A percentile compares a stretch with the other conserved stretches of the same genome.
These are phyloP conservation scores for Fusarium sp. DNA, from an alignment of 2,329 filamentous ascomycete species.

Conservation along the genomic window DNA sequence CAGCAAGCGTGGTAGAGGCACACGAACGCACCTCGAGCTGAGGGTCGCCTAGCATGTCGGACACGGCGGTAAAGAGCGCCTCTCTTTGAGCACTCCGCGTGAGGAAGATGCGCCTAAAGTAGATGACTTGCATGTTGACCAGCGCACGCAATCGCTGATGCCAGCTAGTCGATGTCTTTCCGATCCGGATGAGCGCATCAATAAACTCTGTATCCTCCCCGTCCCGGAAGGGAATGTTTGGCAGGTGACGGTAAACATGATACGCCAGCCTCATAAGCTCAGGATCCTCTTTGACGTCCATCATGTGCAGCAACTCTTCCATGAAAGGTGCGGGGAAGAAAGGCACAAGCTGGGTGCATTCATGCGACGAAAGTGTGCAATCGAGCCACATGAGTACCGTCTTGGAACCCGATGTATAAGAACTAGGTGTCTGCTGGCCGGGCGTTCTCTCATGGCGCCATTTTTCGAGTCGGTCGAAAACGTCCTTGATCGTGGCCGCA, in stretches of 20 bases:
- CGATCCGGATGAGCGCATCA: slow-evolving; percentile 85
- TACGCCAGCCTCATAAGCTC: slow-evolving; percentile 95
- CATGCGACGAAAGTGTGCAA: slow-evolving; percentile 87
- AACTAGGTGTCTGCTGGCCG: slow-evolving; percentile 91
- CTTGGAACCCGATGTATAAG: slow-evolving; percentile 96
- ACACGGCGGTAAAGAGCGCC: slow-evolving; percentile 89
- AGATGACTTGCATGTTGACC: slow-evolving; percentile 98
- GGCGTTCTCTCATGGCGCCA: slow-evolving; percentile 88
- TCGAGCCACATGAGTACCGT: slow-evolving; percentile 97
- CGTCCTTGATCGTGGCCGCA: slow-evolving; percentile 72
- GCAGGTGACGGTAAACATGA: slow-evolving; percentile 94
- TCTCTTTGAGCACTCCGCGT: slow-evolving; percentile 79
- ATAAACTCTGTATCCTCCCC: slow-evolving; percentile 90
- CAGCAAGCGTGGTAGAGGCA: slow-evolving; percentile 90
- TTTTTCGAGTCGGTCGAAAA: slow-evolving; percentile 82
- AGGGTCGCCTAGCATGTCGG: slow-evolving; percentile 89
- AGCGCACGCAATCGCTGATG: slow-evolving; percentile 94
- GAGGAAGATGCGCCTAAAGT: slow-evolving; percentile 95
- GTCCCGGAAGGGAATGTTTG: slow-evolving; percentile 90
- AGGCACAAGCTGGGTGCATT: slow-evolving; percentile 88
- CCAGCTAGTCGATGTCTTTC: slow-evolving; percentile 86
- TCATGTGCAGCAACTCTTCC: slow-evolving; percentile 96
- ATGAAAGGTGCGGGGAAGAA: slow-evolving; percentile 94
- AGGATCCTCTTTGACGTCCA: slow-evolving; percentile 99
- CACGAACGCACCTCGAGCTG: slow-evolving; percentile 95